Evolutionary conservation across 192 early-diverging fungal genomes (phyloP), one percentile per base, ranked within the genome.

Genomic region (Phycomyces blakesleeanus): DNA sequence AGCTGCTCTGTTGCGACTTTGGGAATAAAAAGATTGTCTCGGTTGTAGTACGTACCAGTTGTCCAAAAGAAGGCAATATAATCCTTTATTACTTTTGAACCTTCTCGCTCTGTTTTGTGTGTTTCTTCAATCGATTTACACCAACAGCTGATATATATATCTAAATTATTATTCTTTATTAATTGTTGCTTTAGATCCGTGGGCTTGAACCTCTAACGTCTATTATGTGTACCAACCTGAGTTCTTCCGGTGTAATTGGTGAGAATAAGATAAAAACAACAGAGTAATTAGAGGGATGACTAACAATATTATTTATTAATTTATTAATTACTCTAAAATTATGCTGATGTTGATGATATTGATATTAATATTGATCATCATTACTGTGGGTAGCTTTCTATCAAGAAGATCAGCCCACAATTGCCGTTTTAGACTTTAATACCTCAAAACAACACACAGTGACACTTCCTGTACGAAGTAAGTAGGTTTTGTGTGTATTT

Each of bases 351-450:
- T n/a, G n/a, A n/a, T n/a, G n/a, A n/a, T n/a, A n/a, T n/a, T n/a
- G n/a, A n/a, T n/a, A n/a, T n/a, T n/a, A n/a, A n/a, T n/a, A n/a
- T n/a, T n/a, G n/a, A n/a, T n/a, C 7, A 34, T 34, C 29, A 5
- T 34, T 7, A 5, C 7, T 34, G 2, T 34, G 2, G 2, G 29
- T 63, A 69, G 74, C 78, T 5, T 84, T 86, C 39, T 86, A 80
- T 58, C 84, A 86, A 62, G 71, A 79, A 37, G 79, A 73, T 47
- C 69, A 71, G 41, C 55, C 75, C 18, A 66, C 65, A 27, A 42
- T 84, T 29, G 67, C 79, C 24, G 53, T 86, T 5, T 57, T 84
- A 0, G 84, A 86, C 51, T 86, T 86, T 38, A 82, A 81, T 57
- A 75, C 78, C 0, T 76, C 71, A 24, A 67, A 67, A 16, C 79